phyloP scores from a whole-genome alignment of 1,284 basidiomycete species.

The Puccinia sorghi region DNA sequence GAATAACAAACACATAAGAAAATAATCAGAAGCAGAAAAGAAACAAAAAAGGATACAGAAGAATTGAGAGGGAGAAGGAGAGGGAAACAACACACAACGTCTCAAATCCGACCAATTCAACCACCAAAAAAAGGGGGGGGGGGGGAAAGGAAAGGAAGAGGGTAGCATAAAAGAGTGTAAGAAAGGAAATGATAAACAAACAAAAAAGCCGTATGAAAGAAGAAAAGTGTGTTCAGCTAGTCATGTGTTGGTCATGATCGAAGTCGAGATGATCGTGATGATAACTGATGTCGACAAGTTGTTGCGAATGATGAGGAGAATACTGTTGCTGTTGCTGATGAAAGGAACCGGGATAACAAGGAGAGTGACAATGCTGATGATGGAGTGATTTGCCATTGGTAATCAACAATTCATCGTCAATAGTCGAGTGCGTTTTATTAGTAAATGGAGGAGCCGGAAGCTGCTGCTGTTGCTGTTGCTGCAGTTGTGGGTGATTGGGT shows the following conservation, averaged over 20 bases:
- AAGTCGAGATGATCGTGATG: neutral
- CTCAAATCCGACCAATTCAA: no score
- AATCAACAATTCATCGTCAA: neutral
- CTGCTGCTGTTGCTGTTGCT: conserved; percentile 14
- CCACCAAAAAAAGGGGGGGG: neutral
- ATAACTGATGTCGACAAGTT: conserved; percentile 4
- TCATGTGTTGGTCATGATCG: conserved; percentile 30
- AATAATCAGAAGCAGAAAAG: no score
- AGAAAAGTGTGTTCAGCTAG: neutral
- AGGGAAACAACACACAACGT: no score
- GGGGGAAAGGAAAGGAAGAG: neutral
- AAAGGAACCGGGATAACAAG: neutral
- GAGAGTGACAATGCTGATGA: neutral
- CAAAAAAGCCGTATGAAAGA: no score
- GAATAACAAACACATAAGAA: no score
- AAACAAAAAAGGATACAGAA: no score
- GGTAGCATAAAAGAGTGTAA: neutral
- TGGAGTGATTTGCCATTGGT: conserved; percentile 1
- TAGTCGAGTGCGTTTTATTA: neutral
- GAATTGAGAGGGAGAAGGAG: no score
- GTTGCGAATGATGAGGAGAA: neutral
- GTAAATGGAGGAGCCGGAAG: neutral
- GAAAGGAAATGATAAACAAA: neutral
- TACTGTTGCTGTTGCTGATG: conserved; percentile 18
- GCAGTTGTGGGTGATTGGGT: neutral